Base-by-base conservation (phyloP, 2,329 filamentous ascomycete species). In the Zasmidium cellare region DNA sequence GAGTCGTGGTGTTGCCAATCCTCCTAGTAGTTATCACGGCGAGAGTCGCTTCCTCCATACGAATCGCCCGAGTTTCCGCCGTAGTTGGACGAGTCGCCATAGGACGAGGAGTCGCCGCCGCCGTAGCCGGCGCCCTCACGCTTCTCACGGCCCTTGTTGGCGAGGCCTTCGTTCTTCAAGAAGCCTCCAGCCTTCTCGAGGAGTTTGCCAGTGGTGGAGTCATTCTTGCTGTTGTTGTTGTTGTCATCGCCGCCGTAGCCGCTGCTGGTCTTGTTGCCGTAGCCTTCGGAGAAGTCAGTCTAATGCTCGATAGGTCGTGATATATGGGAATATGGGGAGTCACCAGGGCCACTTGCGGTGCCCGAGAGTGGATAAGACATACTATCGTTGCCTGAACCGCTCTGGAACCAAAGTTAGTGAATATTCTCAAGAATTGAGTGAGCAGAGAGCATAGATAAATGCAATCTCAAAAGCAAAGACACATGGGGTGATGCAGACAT, bases 181-280 rank as follows among this genome's bases (percentile, higher is more conserved):
- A 81, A 64, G n/a, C 73, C 70, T 9, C 83, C 82, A 3, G 79
- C 80, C 76, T 84, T 85, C 74, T 87, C 81, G 70, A 86, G 74
- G 28, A 86, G 56, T 49, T 57, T 57, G 41, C 55, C 55, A 38
- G 47, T 44, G 38, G 55, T 57, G 20, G 55, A 57, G 44, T 57
- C 55, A 11, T 53, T 57, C 55, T 57, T 57, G 7, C 22, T 53
- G 49, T 47, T 28, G 23, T 20, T 44, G 38, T 5, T 3, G 35
- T 41, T n/a, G 35, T 46, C 20, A n/a, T 41, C 49, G 14, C 19
- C 23, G 49, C 19, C 23, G 49, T n/a, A 28, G 47, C 19, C 31
- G 49, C 25, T 28, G 25, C 20, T 23, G 22, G 23, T 38, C 25
- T 51, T 41, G 49, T 51, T 51, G 28, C 49, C 49, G 49, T 20